Conservation (phyloP, 2,329 filamentous ascomycete genomes). For the Parafenestella ontariensis region DNA sequence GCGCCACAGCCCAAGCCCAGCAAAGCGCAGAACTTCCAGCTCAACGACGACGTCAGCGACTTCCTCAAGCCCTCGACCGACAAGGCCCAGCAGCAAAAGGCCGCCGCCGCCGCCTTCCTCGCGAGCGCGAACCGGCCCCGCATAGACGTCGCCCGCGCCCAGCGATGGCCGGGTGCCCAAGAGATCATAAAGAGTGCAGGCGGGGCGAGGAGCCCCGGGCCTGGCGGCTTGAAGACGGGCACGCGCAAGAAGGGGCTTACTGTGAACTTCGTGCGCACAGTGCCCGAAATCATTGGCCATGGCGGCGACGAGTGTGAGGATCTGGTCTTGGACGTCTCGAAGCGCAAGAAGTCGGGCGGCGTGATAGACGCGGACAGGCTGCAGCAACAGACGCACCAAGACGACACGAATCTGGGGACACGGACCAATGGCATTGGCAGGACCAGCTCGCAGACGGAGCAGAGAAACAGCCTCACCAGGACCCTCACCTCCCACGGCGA, state of each 20-base stretch:
- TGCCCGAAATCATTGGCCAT: constrained; percentile 85
- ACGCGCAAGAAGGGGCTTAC: constrained; percentile 68
- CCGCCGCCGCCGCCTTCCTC: constrained; percentile 38
- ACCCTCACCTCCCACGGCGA: constrained; percentile 45
- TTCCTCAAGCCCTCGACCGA: constrained; percentile 64
- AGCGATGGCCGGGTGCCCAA: constrained; percentile 59
- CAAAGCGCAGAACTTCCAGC: constrained; percentile 37
- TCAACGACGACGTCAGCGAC: constrained; percentile 60
- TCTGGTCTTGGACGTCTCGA: constrained; percentile 74
- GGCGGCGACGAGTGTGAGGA: constrained; percentile 85
- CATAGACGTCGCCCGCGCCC: constrained; percentile 59
- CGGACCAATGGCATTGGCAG: constrained; percentile 38
- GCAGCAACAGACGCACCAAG: constrained; percentile 31
- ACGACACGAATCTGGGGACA: constrained; percentile 38
- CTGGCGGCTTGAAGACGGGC: constrained; percentile 48
- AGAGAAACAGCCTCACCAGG: constrained; percentile 42
- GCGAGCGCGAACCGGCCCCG: constrained; percentile 44
- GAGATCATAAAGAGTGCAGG: constrained; percentile 49
- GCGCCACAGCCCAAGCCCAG: constrained; percentile 37
- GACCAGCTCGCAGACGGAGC: constrained; percentile 32
- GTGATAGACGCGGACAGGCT: constrained; percentile 18
- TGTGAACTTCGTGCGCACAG: constrained; percentile 75
- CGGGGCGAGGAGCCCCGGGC: constrained; percentile 37
- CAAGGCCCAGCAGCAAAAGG: constrained; percentile 44
- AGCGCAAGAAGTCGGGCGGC: constrained; percentile 53